A percentile compares a stretch with the other conserved stretches of the same genome.
phyloP scores from a whole-genome alignment of 257 asterid genomes.

The Gentiana macrophylla region DNA sequence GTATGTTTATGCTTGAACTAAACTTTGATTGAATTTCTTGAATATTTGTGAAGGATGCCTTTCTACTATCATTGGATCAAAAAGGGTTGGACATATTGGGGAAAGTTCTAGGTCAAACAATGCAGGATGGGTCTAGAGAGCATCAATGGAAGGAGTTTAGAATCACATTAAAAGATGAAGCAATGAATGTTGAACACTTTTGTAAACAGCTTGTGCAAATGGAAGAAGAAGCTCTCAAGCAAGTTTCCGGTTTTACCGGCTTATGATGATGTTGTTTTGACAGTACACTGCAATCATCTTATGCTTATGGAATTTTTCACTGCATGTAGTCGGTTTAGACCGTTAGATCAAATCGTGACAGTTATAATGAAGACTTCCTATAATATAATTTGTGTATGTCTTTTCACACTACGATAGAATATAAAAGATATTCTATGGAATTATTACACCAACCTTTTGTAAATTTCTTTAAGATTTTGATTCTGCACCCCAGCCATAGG shows the following conservation, averaged over 20 bases:
- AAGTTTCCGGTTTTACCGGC: slow-evolving; percentile 46
- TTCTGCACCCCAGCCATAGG: too few species aligned
- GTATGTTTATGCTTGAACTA: too few species aligned
- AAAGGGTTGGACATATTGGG: slow-evolving; percentile 78
- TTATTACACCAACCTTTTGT: too few species aligned
- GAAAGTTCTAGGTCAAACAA: slow-evolving; percentile 45
- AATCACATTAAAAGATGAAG: slow-evolving; percentile 46
- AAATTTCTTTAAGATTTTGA: too few species aligned
- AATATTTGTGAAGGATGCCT: slow-evolving; percentile 56
- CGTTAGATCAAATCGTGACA: too few species aligned
- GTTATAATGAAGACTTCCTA: too few species aligned
- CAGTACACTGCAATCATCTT: too few species aligned
- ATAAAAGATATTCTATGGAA: too few species aligned
- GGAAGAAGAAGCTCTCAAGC: slow-evolving; percentile 81
- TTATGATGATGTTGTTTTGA: slow-evolving; percentile 18
- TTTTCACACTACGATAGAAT: too few species aligned
- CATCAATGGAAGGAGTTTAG: slow-evolving; percentile 77
- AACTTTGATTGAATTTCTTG: background rate
- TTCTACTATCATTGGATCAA: slow-evolving; percentile 58
- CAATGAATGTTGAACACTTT: slow-evolving; percentile 44
- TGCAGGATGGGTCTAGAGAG: slow-evolving; percentile 50
- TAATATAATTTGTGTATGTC: too few species aligned
- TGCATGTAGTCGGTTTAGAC: too few species aligned
- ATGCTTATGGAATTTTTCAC: too few species aligned
- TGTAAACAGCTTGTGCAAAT: slow-evolving; percentile 57